A percentile compares a stretch with the other conserved stretches of the same genome.
Evolutionary conservation across 2,329 filamentous ascomycete species (phyloP).

Genomic region (Cryphonectria japonica): DNA sequence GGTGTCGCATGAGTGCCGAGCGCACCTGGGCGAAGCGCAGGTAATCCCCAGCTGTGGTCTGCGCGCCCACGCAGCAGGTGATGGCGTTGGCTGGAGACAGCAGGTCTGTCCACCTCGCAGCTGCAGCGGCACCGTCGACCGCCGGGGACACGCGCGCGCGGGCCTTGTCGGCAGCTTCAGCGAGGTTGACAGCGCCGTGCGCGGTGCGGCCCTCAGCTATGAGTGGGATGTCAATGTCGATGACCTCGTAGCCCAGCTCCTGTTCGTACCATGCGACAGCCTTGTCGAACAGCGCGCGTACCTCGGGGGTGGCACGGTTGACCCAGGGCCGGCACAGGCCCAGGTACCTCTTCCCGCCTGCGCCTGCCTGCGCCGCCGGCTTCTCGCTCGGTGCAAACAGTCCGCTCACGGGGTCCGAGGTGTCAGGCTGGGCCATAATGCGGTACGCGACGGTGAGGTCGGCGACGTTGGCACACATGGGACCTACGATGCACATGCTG

Average conservation of each 20-base stretch:
- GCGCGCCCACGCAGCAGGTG: slow-evolving; percentile 65
- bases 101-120: slow-evolving; percentile 54
- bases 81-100: slow-evolving; percentile 72
- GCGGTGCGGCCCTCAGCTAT: slow-evolving; percentile 74
- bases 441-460: slow-evolving; percentile 85
- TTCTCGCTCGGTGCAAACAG: slow-evolving; percentile 65
- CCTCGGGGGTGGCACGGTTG: slow-evolving; percentile 65
- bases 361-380: slow-evolving; percentile 45
- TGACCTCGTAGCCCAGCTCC: slow-evolving; percentile 51
- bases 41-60: slow-evolving; percentile 71
- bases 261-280: slow-evolving; percentile 63
- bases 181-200: slow-evolving; percentile 77
- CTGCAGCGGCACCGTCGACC: slow-evolving; percentile 47
- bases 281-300: slow-evolving; percentile 63
- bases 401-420: slow-evolving; percentile 60
- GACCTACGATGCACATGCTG: slow-evolving; percentile 68
- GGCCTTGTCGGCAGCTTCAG: slow-evolving; percentile 63
- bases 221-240: slow-evolving; percentile 68
- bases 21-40: slow-evolving; percentile 75
- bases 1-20: slow-evolving; percentile 76
- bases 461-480: slow-evolving; percentile 74
- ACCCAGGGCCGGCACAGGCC: slow-evolving; percentile 74
- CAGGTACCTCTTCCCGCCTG: slow-evolving; percentile 61
- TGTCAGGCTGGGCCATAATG: slow-evolving; percentile 74
- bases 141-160: slow-evolving; percentile 35